Evolutionary conservation across 2,329 filamentous ascomycete genomes (phyloP).

Genomic region (Nigrospora oryzae): DNA sequence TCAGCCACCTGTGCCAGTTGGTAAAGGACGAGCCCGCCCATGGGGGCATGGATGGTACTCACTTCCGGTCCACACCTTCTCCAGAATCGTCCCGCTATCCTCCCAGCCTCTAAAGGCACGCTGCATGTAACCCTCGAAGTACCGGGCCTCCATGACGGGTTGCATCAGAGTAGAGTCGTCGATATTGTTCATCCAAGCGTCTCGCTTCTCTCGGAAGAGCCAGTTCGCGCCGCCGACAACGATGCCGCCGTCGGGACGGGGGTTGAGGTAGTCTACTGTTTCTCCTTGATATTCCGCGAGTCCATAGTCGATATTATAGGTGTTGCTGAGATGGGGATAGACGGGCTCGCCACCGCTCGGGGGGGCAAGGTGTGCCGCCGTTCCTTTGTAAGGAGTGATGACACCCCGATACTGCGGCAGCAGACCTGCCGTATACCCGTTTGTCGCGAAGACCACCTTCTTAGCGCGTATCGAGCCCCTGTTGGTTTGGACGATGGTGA

Average conservation of each 20-base stretch:
- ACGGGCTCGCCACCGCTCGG: constrained; percentile 4
- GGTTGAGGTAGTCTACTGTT: constrained; percentile 16
- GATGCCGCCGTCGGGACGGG: constrained; percentile 18
- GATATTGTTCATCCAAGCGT: constrained; percentile 27
- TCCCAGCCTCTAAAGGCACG: constrained; percentile 33
- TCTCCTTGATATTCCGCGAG: background rate
- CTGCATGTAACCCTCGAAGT: constrained; percentile 35
- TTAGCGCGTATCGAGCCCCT: constrained; percentile 7
- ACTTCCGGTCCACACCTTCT: constrained; percentile 12
- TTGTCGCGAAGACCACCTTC: constrained; percentile 12
- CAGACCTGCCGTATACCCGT: constrained; percentile 11
- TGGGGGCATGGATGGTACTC: background rate
- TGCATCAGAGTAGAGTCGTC: constrained; percentile 29
- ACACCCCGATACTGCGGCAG: constrained; percentile 7
- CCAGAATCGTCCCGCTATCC: constrained; percentile 21
- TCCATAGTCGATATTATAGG: constrained; percentile 9
- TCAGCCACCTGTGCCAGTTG: too few species aligned
- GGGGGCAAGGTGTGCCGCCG: constrained; percentile 6
- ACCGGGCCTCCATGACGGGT: constrained; percentile 15
- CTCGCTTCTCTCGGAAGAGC: constrained; percentile 15
- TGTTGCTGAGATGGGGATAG: constrained; percentile 9
- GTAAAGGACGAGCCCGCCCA: too few species aligned
- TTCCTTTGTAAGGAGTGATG: constrained; percentile 9
- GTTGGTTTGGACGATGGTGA: constrained; percentile 4
- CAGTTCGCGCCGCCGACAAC: constrained; percentile 27